Percentiles rank a stretch among this genome's conserved stretches.
phyloP scores from a whole-genome alignment of 805 yeast species.

The Saccharomyces jurei region DNA sequence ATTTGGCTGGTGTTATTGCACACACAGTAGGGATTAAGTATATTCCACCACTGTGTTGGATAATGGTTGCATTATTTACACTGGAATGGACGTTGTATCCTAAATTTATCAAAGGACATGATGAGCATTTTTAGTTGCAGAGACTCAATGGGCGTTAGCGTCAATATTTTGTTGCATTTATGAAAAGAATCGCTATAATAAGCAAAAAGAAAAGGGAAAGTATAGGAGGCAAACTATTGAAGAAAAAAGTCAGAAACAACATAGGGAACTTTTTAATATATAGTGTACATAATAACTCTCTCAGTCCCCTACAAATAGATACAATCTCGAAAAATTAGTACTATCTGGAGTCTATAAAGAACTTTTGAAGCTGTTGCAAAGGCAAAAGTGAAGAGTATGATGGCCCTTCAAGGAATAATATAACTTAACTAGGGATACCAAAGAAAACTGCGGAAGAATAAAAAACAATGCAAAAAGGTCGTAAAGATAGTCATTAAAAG shows the following conservation, averaged over 20 bases:
- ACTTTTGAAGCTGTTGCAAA: background rate
- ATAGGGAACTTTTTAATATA: background rate
- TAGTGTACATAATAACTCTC: background rate
- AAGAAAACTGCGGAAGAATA: background rate
- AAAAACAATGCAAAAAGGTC: background rate
- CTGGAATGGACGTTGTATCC: conserved; percentile 26
- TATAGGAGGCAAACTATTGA: no score
- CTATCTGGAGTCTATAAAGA: background rate
- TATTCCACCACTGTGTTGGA: conserved; percentile 24
- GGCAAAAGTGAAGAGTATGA: background rate
- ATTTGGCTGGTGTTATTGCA: conserved; percentile 43
- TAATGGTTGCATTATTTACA: conserved; percentile 15
- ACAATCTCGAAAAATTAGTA: background rate
- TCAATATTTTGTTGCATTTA: background rate
- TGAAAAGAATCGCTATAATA: background rate
- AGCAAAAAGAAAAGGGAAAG: background rate
- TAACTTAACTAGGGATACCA: background rate
- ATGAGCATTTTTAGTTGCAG: conserved; percentile 12
- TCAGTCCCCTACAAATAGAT: background rate
- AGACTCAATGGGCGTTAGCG: background rate
- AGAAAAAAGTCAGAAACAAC: background rate
- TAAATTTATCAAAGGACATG: conserved; percentile 16
- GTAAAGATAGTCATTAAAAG: background rate
- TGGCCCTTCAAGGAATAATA: background rate
- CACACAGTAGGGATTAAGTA: conserved; percentile 21